Evolutionary conservation across 345 rosid genomes (phyloP), one percentile per base, ranked within the genome.

Genomic region (Viola odorata): DNA sequence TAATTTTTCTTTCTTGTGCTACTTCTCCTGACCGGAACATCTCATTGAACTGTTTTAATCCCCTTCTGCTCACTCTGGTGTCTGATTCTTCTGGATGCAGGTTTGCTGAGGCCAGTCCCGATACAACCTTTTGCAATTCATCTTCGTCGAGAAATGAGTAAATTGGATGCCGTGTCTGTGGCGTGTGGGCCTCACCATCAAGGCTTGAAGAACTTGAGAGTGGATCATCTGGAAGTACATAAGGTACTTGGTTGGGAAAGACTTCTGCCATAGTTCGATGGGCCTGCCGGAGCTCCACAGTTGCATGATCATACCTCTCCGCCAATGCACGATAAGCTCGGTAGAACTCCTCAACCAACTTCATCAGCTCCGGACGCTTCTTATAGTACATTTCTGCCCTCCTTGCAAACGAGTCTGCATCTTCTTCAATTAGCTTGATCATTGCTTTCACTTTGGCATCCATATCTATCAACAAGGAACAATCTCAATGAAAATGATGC

Each of bases 301-400:
- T 83, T 53, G 88, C 77, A 58, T 84, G 86, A 79, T 89, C 96
- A 72, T 92, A 89, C 54, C 97, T 88, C 79, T 89, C 94, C 0
- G 96, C 96, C 55, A 92, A 68, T 42, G 94, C 80, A 47, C 88
- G 87, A 59, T 94, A 94, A 80, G 81, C 83, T 52, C 91, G 79
- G 70, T 88, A 88, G 65, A 90, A 90, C 37, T 86, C 96, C 67
- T 88, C 97, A 0, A 90, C 91, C 55, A 79, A 80, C 42, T 84
- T 68, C 56, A 86, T 73, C 51, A 88, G 73, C 65, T 94, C 88
- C 0, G 99, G 99, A 61, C 95, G 85, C 61, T 80, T 94, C 63
- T 84, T 78, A 63, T 88, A 85, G 77, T 88, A 88, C 89, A 86
- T 83, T 66, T 85, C 96, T 44, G 90, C 99, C 78, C 89, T 90